Conservation (phyloP, 805 yeast species). For the Candida krabiensis region DNA sequence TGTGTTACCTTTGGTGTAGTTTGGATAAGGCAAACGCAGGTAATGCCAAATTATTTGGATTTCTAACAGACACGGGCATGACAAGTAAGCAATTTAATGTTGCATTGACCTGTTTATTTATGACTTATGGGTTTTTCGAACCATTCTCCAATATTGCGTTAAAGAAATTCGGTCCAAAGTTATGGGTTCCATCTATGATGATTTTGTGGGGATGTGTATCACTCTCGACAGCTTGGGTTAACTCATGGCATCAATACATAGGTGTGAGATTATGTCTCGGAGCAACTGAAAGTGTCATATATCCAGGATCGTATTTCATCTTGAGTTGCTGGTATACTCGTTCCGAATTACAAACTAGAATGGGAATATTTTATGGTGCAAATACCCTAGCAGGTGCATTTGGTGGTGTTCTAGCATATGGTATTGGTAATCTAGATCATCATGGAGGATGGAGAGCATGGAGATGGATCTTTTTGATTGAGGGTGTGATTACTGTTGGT, state of each 20-base stretch:
- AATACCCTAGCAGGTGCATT: too few relatives aligned
- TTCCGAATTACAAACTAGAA: too few relatives aligned
- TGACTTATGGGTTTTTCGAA: conserved; percentile 42
- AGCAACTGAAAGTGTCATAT: conserved; percentile 42
- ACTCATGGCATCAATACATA: conserved; percentile 20
- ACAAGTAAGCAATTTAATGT: conserved; percentile 40
- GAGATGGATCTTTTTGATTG: too few relatives aligned
- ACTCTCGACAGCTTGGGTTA: conserved; percentile 35
- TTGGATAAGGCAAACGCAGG: conserved; percentile 38
- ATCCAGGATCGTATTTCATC: conserved; percentile 44
- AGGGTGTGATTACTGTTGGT: too few relatives aligned
- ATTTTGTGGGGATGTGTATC: conserved; percentile 39
- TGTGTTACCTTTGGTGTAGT: conserved; percentile 29
- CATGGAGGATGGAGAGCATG: too few relatives aligned
- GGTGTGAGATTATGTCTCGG: conserved; percentile 40
- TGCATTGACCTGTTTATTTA: conserved; percentile 41
- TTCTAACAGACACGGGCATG: conserved; percentile 27
- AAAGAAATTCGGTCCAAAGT: conserved; percentile 39
- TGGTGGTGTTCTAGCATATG: too few relatives aligned
- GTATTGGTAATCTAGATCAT: too few relatives aligned
- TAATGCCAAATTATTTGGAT: conserved; percentile 33
- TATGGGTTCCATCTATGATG: conserved; percentile 37
- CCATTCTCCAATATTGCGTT: conserved; percentile 37
- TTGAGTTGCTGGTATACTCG: too few relatives aligned
- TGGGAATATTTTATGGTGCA: too few relatives aligned